Conservation (phyloP, 2,329 filamentous ascomycete species). For the Aspergillus hiratsukae region DNA sequence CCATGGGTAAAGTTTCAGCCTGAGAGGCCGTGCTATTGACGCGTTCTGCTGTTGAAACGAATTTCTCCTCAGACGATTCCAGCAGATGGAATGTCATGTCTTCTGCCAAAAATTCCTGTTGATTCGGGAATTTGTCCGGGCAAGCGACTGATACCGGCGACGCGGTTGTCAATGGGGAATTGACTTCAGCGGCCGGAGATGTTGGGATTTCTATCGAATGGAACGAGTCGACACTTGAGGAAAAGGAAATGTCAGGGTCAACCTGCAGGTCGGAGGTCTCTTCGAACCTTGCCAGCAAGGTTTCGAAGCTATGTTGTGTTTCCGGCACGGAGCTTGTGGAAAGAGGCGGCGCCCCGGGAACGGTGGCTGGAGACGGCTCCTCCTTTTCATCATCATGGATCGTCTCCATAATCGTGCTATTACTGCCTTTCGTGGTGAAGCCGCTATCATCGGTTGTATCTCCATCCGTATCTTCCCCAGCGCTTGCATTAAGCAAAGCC, state of each 20-base stretch:
- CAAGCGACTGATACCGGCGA: not conserved
- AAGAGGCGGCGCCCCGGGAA: conserved; percentile 8
- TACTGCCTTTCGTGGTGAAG: conserved; percentile 21
- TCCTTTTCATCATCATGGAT: conserved; percentile 16
- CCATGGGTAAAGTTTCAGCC: not conserved
- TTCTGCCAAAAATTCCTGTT: not conserved
- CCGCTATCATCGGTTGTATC: conserved; percentile 29
- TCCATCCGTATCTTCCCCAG: conserved; percentile 31
- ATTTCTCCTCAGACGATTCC: not conserved
- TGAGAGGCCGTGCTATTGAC: not conserved
- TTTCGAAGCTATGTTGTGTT: conserved; percentile 30
- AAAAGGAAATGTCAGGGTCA: conserved; percentile 26
- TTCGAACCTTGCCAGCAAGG: conserved; percentile 37
- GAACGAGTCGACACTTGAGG: conserved; percentile 42
- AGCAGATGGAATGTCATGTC: not conserved
- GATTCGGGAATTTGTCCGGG: not conserved
- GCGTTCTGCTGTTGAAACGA: not conserved
- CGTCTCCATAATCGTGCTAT: conserved; percentile 20
- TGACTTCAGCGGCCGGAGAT: conserved; percentile 16
- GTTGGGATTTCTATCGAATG: conserved; percentile 32
- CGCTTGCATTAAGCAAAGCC: conserved; percentile 21
- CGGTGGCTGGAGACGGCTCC: conserved; percentile 4
- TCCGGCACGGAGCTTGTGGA: conserved; percentile 24
- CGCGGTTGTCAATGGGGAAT: conserved; percentile 20
- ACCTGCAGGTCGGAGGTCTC: conserved; percentile 22